Evolutionary conservation across 2,329 filamentous ascomycete genomes (phyloP).

Genomic region (Westerdykella sp.): DNA sequence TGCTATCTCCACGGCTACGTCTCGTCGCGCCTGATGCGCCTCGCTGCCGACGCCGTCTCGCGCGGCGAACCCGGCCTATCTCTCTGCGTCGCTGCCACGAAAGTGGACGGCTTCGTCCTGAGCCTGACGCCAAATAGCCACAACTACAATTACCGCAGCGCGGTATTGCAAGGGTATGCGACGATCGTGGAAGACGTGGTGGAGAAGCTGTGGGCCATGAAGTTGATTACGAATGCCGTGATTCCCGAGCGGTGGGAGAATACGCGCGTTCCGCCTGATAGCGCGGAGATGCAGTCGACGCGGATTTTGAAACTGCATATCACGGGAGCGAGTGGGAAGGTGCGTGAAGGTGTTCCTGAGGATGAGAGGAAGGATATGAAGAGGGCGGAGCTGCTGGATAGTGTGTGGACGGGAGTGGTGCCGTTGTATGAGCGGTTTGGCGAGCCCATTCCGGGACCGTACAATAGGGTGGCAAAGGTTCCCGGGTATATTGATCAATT

Average conservation of each 20-base stretch:
- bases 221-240: constrained; percentile 69
- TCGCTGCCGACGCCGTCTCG: constrained; percentile 40
- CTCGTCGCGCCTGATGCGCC: constrained; percentile 67
- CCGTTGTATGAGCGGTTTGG: constrained; percentile 60
- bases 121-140: constrained; percentile 73
- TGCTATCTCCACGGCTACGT: constrained; percentile 79
- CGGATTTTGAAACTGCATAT: constrained; percentile 65
- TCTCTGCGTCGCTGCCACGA: constrained; percentile 64
- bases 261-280: constrained; percentile 63
- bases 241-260: constrained; percentile 63
- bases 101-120: constrained; percentile 74
- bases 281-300: constrained; percentile 68
- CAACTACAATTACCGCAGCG: constrained; percentile 81
- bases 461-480: constrained; percentile 53
- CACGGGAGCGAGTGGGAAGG: constrained; percentile 68
- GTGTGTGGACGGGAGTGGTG: constrained; percentile 57
- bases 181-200: constrained; percentile 57
- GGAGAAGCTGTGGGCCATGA: constrained; percentile 74
- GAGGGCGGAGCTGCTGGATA: constrained; percentile 44
- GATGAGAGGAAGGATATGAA: constrained; percentile 53
- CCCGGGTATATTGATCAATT: constrained; percentile 56
- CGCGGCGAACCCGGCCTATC: constrained; percentile 53
- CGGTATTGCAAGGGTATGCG: constrained; percentile 70
- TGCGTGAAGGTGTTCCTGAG: constrained; percentile 59
- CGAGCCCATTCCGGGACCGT: constrained; percentile 53